Base-by-base conservation (phyloP, 2,329 filamentous ascomycete species). In the Pyricularia grisea region DNA sequence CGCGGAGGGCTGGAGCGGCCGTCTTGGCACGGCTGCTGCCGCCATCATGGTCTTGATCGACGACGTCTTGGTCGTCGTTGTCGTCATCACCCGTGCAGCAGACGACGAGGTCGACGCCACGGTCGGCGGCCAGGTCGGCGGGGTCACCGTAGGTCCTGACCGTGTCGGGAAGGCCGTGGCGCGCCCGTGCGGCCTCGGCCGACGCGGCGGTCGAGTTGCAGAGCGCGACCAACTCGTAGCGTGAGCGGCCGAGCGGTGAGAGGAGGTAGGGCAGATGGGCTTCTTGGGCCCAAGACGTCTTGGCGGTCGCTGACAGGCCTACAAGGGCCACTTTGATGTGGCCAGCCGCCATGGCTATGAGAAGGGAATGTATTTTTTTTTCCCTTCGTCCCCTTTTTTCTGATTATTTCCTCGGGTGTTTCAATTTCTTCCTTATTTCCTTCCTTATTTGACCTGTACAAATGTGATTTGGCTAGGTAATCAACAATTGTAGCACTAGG, bases 231-330 rank as follows among this genome's bases (percentile, higher is more conserved):
- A 88, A 83, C 30, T 79, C 69, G 71, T 81, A 87, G 14, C 80
- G 77, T 1, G 78, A 71, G 20, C 78, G 79, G 9, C 81, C 80
- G 3, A 74, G 77, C 0, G 81, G 75, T 0, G 84, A 84, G 33
- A 82, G 75, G 2, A 90, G 82, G 74, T 88, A 89, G 0, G 88
- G 86, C 0, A 90, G 81, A 73, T 90, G 88, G 2, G 83, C 85
- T 30, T 74, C 25, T 61, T 23, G 23, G 23, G 68, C 72, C 71
- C 71, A 72, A 31, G 65, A 66, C 27, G 69, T 69, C 42, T 36
- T 58, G 27, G 68, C 50, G 27, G 27, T 66, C n/a, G 70, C 27
- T 7, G 72, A 71, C 31, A 72, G 68, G 65, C 71, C 71, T 33
- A 70, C 67, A 27, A 72, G 31, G 50, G 28, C 71, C 27, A 63